Evolutionary conservation across 805 yeast genomes (phyloP).

Genomic region (Saccharomyces kudriavzevii): DNA sequence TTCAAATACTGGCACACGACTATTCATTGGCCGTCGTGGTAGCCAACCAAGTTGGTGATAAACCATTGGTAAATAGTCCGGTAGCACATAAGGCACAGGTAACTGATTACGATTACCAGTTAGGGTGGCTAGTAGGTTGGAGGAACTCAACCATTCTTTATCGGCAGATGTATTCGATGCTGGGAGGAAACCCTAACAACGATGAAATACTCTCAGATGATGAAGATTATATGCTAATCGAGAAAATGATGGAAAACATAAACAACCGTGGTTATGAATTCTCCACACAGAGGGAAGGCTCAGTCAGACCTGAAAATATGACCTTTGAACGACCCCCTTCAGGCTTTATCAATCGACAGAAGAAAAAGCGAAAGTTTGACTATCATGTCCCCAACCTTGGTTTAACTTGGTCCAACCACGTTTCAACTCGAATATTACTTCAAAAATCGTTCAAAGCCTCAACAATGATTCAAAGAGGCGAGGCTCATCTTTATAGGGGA

Average conservation of each 20-base stretch:
- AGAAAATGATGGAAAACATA: constrained; percentile 10
- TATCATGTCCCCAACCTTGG: constrained; percentile 48
- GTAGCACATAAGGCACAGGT: constrained; percentile 14
- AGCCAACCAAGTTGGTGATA: constrained; percentile 75
- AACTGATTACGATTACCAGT: constrained; percentile 50
- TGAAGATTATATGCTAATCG: constrained; percentile 22
- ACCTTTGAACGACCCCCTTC: background rate
- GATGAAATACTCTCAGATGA: constrained; percentile 24
- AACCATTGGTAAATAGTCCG: constrained; percentile 14
- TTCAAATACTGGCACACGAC: constrained; percentile 42
- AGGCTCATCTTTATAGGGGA: constrained; percentile 26
- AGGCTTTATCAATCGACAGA: background rate
- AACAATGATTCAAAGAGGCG: constrained; percentile 23
- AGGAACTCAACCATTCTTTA: constrained; percentile 35
- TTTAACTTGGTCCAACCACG: constrained; percentile 43
- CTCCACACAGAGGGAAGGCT: background rate
- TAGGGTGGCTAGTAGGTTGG: constrained; percentile 76
- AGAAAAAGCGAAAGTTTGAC: constrained; percentile 28
- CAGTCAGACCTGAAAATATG: background rate
- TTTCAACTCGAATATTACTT: constrained; percentile 43
- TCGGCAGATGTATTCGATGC: constrained; percentile 17
- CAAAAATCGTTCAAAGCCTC: constrained; percentile 37
- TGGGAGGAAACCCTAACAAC: constrained; percentile 1
- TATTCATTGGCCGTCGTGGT: constrained; percentile 54
- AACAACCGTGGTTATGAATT: background rate